Evolutionary conservation across 176 grass and related monocot species (phyloP).

Genomic region (Rhynchospora tenuis): DNA sequence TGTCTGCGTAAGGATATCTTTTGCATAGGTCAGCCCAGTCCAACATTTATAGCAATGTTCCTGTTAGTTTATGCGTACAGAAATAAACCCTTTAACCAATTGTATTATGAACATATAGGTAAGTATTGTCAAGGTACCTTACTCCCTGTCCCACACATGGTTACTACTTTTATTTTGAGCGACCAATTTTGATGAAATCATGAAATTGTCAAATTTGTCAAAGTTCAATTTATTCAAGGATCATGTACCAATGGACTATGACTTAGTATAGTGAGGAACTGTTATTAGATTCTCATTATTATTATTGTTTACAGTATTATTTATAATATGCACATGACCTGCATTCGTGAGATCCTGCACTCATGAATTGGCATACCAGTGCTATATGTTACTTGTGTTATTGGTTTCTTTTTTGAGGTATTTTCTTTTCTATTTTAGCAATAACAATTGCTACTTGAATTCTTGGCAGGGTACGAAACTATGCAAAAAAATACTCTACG

Average conservation of each 20-base stretch:
- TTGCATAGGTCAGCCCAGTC: too few relatives aligned
- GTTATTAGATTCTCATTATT: background rate
- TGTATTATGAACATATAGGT: too few relatives aligned
- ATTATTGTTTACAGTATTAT: background rate
- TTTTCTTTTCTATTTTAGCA: background rate
- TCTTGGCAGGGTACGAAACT: constrained; percentile 6
- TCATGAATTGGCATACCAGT: background rate
- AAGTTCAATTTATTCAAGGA: background rate
- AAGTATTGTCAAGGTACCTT: constrained; percentile 33
- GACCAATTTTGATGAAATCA: background rate
- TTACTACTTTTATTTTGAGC: too few relatives aligned
- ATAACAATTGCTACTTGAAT: background rate
- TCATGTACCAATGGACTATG: background rate
- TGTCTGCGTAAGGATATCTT: too few relatives aligned
- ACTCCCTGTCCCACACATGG: too few relatives aligned
- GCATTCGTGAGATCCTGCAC: background rate
- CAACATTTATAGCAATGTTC: too few relatives aligned
- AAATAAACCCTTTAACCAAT: too few relatives aligned
- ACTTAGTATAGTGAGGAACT: background rate
- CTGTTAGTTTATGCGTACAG: too few relatives aligned
- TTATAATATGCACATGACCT: background rate
- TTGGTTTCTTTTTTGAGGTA: background rate
- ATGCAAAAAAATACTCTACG: background rate
- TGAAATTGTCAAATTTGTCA: too few relatives aligned
- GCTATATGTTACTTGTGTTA: background rate